Percentiles rank a stretch among this genome's conserved stretches.
These are phyloP conservation scores for Primulina tabacum DNA, from an alignment of 257 asterid genomes.

Conservation along the genomic window DNA sequence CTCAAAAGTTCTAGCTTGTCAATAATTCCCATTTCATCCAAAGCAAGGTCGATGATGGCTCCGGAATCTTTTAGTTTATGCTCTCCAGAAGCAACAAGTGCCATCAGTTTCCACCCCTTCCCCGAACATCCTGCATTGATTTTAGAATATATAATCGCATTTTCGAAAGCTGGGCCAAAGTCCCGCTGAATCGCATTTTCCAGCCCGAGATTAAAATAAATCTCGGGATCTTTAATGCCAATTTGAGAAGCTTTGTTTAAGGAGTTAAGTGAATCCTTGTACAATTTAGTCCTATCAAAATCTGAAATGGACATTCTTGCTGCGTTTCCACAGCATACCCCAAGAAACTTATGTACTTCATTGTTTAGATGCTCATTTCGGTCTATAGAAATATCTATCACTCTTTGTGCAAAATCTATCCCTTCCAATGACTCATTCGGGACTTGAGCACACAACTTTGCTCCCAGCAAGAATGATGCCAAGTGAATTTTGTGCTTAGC, in stretches of 20 bases:
- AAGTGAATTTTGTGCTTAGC: constrained; percentile 42
- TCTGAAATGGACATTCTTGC: constrained; percentile 61
- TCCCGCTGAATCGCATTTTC: constrained; percentile 75
- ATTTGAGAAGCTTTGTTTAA: constrained; percentile 33
- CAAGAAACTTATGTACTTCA: constrained; percentile 69
- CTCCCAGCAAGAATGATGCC: constrained; percentile 69
- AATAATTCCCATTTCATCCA: constrained; percentile 62
- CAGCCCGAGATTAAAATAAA: constrained; percentile 49
- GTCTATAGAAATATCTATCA: constrained; percentile 32
- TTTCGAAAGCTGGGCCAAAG: constrained; percentile 54
- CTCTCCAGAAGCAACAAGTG: constrained; percentile 74
- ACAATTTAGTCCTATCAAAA: constrained; percentile 46
- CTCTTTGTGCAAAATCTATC: constrained; percentile 48
- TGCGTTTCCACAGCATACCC: constrained; percentile 75
- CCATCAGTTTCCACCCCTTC: constrained; percentile 71
- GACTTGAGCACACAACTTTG: constrained; percentile 67
- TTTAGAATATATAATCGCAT: constrained; percentile 49
- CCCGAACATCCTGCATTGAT: constrained; percentile 53
- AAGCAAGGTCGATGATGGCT: constrained; percentile 67
- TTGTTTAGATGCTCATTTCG: constrained; percentile 45
- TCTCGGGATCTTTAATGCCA: constrained; percentile 53
- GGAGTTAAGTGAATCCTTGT: constrained; percentile 50
- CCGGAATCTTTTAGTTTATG: constrained; percentile 69
- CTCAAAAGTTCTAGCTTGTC: constrained; percentile 72
- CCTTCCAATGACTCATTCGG: constrained; percentile 50